Conservation (phyloP, 371 early-diverging fungal genomes). For the Rhizopus arrhizus region DNA sequence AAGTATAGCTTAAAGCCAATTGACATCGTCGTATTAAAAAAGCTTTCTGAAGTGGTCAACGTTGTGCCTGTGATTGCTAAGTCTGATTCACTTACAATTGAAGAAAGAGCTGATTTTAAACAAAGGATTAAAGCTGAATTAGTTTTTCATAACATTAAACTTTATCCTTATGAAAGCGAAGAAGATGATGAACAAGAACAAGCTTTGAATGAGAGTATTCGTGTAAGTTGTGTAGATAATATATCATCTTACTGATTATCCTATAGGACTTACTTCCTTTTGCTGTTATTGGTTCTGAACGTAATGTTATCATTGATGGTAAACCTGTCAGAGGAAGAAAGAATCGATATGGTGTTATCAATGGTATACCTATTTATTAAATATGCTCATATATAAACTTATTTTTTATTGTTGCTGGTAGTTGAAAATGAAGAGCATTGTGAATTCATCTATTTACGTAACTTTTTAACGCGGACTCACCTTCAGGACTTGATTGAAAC, state of each 20-base stretch:
- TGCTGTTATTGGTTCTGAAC: constrained; percentile 86
- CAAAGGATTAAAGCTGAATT: constrained; percentile 88
- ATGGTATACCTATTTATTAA: constrained; percentile 15
- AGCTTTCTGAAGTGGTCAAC: constrained; percentile 73
- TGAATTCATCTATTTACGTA: constrained; percentile 81
- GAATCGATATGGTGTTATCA: constrained; percentile 71
- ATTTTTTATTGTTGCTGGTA: constrained; percentile 18
- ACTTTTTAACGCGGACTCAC: constrained; percentile 85
- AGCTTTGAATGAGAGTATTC: constrained; percentile 73
- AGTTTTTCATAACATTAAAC: constrained; percentile 85
- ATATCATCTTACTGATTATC: not conserved
- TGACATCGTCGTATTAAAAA: constrained; percentile 75
- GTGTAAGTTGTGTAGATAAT: constrained; percentile 33
- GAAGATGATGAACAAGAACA: constrained; percentile 82
- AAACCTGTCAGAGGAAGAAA: constrained; percentile 70
- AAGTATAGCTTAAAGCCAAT: constrained; percentile 69
- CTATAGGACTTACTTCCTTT: constrained; percentile 78
- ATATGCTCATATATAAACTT: not conserved
- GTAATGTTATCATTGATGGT: constrained; percentile 81
- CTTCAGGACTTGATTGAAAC: constrained; percentile 86
- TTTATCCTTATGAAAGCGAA: constrained; percentile 85
- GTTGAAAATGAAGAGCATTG: constrained; percentile 76
- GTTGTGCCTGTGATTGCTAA: constrained; percentile 88
- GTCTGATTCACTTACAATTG: constrained; percentile 79
- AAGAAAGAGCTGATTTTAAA: constrained; percentile 76